Base-by-base conservation (phyloP, 306 rosid species). In the Ormosia emarginata region DNA sequence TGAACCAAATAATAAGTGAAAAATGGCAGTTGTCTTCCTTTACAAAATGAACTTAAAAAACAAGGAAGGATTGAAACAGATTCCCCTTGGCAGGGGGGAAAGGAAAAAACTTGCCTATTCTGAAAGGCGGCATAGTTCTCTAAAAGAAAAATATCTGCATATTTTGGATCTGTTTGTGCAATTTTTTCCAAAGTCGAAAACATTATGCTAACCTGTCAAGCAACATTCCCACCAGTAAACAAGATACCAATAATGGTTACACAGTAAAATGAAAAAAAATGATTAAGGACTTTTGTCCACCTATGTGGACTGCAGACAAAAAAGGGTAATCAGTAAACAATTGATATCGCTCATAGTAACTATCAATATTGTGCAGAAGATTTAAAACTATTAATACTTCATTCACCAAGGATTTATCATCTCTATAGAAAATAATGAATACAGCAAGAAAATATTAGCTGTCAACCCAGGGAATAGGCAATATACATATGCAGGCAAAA, bases 71-170 rank as follows among this genome's bases (percentile, higher is more conserved):
- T 46, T 17, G 55, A 58, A 46, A 44, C 30, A 13, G 41, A 40
- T 36, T 66, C 49, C 29, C 11, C 56, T 80, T 24, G 63, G 70
- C 71, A 30, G 37, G 47, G 72, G 30, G 52, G 33, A 59, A 62
- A 75, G 78, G 83, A 57, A 75, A 59, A 49, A 67, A 72, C 55
- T 46, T 90, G 88, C 99, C 99, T 95, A 86, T 93, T 95, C 87
- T 95, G 99, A 88, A 95, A 95, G 77, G 99, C 93, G 3, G 99
- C 99, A 84, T 90, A 95, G 82, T 95, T 95, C 91, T 95, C 99
- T 78, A 93, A 76, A 13, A 95, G 97, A 84, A 95, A 92, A 64
- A 93, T 88, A 78, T 95, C 98, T 14, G 97, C 89, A 86, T 92
- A 92, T 61, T 93, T 95, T 57, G 93, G 97, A 79, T 95, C 99